Conservation (phyloP, 1,284 basidiomycete genomes). For the Fomitiporia mediterranea region DNA sequence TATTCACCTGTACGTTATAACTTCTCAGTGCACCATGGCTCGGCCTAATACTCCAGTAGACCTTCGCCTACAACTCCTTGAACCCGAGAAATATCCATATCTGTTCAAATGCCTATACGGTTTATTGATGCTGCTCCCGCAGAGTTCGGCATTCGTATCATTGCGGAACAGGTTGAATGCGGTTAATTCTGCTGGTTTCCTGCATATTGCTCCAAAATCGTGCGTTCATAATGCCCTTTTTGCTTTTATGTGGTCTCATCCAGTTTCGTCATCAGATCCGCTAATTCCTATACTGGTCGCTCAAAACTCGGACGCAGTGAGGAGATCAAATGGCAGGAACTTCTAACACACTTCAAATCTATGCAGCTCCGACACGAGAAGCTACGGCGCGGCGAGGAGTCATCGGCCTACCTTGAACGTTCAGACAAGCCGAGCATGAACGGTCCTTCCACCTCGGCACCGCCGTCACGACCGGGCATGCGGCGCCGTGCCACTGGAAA, state of each 20-base stretch:
- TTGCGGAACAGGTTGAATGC: slow-evolving; percentile 91
- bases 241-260: neutral
- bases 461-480: slow-evolving; percentile 17
- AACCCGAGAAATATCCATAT: slow-evolving; percentile 95
- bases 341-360: slow-evolving; percentile 80
- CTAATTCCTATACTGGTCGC: slow-evolving; percentile 45
- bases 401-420: slow-evolving; percentile 9
- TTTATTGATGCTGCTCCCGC: slow-evolving; percentile 94
- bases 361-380: slow-evolving; percentile 87
- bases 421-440: slow-evolving; percentile 4
- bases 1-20: slow-evolving; percentile 83
- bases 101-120: slow-evolving; percentile 98
- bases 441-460: neutral
- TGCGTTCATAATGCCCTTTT: slow-evolving; percentile 32
- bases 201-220: slow-evolving; percentile 84
- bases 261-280: slow-evolving; percentile 24
- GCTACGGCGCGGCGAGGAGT: slow-evolving; percentile 47
- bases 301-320: slow-evolving; percentile 71
- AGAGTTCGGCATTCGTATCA: slow-evolving; percentile 95
- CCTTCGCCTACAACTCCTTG: slow-evolving; percentile 92
- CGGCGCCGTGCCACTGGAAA: slow-evolving; percentile 16
- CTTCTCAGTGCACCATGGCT: neutral
- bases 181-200: slow-evolving; percentile 91
- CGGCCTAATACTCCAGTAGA: slow-evolving; percentile 43
- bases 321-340: slow-evolving; percentile 92